Evolutionary conservation across 2,329 filamentous ascomycete species (phyloP), one percentile per base, ranked within the genome.

Genomic region (Neoascochyta sp.): DNA sequence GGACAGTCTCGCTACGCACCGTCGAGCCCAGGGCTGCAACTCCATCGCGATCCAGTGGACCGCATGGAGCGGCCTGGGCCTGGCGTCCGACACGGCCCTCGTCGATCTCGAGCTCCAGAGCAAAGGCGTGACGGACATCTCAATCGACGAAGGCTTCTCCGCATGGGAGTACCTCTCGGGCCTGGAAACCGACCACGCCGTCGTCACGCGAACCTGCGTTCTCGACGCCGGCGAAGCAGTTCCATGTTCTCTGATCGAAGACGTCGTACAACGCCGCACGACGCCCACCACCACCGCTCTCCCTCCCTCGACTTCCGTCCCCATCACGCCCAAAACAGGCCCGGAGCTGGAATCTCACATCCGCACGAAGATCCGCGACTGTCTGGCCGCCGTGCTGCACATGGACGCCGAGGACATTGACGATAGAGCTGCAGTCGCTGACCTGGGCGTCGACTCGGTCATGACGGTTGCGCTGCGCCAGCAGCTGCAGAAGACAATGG

Each of bases 41-140:
- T 26, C 63, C 1, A 41, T 68, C 10, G 57, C 66, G 0, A 56
- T 71, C 29, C 62, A 66, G 31, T 71, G 61, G 62, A 69, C 65
- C 2, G 50, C 47, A 2, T 71, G 68, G 68, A 52, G 56, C 1
- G 62, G 59, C 0, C 34, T 68, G 16, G 67, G 67, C 3, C 56
- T 71, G 51, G 63, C 56, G 0, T 50, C 51, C 6, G 44, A 47
- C 24, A 56, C 60, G 0, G 62, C 63, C 9, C 65, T 66, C 37
- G 45, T 71, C 12, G 50, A 50, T n/a, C 53, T 58, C 0, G 68
- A 71, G 40, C 44, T 71, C 4, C 45, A 58, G 11, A 54, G 43
- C 32, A 66, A 64, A 36, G 67, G 67, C 4, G 64, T 71, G 27
- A 67, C 64, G 1, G 62, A 64, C 25, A 56, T 71, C 24, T 64